Evolutionary conservation across 2,329 filamentous ascomycete genomes (phyloP), one percentile per base, ranked within the genome.

Genomic region (Cladorrhinum sp.): DNA sequence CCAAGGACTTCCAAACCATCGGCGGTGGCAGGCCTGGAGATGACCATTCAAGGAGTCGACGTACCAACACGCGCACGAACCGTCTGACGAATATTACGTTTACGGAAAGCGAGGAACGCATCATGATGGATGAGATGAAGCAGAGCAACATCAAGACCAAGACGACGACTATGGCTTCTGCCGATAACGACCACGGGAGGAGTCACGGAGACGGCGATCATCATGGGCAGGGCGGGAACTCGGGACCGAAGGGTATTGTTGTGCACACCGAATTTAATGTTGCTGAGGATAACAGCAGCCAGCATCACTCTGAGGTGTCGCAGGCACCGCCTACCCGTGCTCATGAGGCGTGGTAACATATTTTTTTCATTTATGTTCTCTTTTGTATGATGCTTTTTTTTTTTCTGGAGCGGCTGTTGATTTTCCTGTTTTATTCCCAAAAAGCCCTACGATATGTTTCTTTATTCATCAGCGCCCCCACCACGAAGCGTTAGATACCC

Each of bases 1-100:
- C 75, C 0, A 72, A 68, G 6, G 57, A 20, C 13, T 71, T 77
- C 63, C 74, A 73, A 20, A 78, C 76, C 4, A 77, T 78, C 20
- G 51, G 50, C 25, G 51, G 53, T 18, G 53, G 50, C 22, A 25
- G 49, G 6, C 45, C 27, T 32, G 49, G 36, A 3, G 13, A 24
- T 6, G 55, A 38, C 12, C 8, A 16, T 3, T 36, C 32, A 3
- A 36, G 32, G 12, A 36, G 32, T 36, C 32, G 32, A 13, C 41
- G 55, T 25, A 55, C 32, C 58, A 32, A 55, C 10, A n/a, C 32
- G 6, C 36, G 41, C 24, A 24, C 29, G 18, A 62, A 62, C 22
- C 57, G 53, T 5, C 18, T 62, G n/a, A 62, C 60, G 20, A 62
- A 57, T 18, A 25, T 62, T 7, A 56, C 56, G 13, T 62, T 62